Conservation (phyloP, 495 filamentous ascomycete genomes). For the Podospora conica region DNA sequence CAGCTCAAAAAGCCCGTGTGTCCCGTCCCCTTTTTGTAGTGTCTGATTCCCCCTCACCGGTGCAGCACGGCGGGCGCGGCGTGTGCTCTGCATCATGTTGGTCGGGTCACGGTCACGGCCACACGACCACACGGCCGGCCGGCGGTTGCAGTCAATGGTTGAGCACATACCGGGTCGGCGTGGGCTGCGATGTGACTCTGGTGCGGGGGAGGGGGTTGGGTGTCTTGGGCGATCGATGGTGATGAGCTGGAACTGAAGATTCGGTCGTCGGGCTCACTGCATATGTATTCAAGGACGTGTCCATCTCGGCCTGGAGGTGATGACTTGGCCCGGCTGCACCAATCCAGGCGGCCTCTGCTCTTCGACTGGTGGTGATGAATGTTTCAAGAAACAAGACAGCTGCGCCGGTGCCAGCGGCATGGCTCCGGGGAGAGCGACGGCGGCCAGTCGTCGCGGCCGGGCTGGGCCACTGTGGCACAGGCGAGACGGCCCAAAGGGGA, state of each 20-base stretch:
- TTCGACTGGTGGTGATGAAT: not conserved
- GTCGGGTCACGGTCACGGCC: not conserved
- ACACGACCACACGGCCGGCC: not conserved
- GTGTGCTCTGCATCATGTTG: not conserved
- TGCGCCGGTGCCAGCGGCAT: not conserved
- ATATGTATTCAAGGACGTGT: too few relatives aligned
- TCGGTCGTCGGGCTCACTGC: too few relatives aligned
- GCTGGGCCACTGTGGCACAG: slow-evolving; percentile 7
- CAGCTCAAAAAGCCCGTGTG: not conserved
- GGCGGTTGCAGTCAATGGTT: not conserved
- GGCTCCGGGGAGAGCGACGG: not conserved
- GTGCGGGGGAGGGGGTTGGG: not conserved
- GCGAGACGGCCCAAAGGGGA: not conserved
- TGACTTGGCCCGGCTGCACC: not conserved
- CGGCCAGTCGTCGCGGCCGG: slow-evolving; percentile 7
- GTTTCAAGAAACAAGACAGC: not conserved
- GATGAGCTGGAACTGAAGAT: too few relatives aligned
- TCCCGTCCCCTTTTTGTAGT: not conserved
- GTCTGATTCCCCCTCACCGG: not conserved
- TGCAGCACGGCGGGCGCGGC: not conserved
- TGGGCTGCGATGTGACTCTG: not conserved
- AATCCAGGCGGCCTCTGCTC: not conserved
- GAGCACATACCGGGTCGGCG: not conserved
- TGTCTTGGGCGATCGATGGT: too few relatives aligned
- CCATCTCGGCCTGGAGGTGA: too few relatives aligned